phyloP scores from a whole-genome alignment of 305 asterid species.

The Fraxinus ornus region DNA sequence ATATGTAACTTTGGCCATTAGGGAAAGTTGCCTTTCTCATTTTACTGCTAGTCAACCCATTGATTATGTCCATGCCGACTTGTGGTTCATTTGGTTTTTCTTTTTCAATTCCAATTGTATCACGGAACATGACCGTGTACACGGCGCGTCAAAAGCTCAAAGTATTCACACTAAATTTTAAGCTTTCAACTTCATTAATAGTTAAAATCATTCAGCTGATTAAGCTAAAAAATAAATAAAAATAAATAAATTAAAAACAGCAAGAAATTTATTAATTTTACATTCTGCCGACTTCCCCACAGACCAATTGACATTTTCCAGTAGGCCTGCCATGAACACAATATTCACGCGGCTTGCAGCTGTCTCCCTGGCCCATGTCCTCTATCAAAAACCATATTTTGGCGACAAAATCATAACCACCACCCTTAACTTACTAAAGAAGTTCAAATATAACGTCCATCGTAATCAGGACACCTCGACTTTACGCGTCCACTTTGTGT shows the following conservation, averaged over 20 bases:
- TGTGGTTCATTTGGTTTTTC: background rate
- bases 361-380: background rate
- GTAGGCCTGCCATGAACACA: background rate
- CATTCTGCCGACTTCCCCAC: background rate
- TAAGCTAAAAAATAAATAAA: background rate
- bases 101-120: background rate
- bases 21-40: background rate
- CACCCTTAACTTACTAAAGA: background rate
- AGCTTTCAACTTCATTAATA: background rate
- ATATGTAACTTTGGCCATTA: background rate
- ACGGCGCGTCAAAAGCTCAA: background rate
- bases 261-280: background rate
- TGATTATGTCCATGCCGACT: background rate
- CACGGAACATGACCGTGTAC: background rate
- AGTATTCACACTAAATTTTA: background rate
- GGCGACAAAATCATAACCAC: background rate
- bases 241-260: background rate
- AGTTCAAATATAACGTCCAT: background rate
- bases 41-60: background rate
- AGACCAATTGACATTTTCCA: background rate
- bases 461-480: background rate
- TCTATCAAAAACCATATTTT: background rate
- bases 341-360: conserved; percentile 7
- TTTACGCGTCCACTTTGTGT: background rate
- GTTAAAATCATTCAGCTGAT: background rate